Evolutionary conservation across 1,139 yeast species (phyloP).

Genomic region (Casaregolazyma suthepensis): DNA sequence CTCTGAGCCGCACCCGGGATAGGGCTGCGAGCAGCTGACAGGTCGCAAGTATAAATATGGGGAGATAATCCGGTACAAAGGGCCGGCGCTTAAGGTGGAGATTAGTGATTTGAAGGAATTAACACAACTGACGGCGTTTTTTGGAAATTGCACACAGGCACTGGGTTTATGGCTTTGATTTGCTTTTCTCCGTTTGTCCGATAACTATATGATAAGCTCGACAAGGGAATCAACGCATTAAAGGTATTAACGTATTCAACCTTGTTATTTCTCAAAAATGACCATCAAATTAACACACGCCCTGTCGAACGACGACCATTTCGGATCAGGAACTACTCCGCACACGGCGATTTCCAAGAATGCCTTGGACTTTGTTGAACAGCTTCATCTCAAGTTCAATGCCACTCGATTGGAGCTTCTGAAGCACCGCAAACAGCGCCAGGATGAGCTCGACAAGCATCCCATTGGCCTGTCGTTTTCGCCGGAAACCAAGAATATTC

Average conservation of each 20-base stretch:
- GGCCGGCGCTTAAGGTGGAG: too few species aligned
- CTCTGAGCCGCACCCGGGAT: background rate
- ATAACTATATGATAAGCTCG: background rate
- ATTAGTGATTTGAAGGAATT: background rate
- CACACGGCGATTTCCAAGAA: conserved; percentile 50
- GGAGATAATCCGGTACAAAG: background rate
- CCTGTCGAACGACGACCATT: conserved; percentile 1
- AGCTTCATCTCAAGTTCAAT: conserved; percentile 64
- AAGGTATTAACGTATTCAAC: too few species aligned
- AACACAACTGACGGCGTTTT: too few species aligned
- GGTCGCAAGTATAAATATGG: background rate
- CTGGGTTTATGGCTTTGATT: background rate
- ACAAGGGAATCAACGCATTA: too few species aligned
- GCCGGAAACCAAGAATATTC: conserved; percentile 59
- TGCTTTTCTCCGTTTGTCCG: background rate
- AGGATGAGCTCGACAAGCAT: conserved; percentile 49
- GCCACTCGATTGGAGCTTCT: conserved; percentile 53
- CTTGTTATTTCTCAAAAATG: conserved; percentile 4
- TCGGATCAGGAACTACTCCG: conserved; percentile 13
- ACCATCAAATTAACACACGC: conserved; percentile 6
- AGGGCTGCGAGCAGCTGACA: background rate
- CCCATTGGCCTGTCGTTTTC: conserved; percentile 56
- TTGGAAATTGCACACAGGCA: background rate
- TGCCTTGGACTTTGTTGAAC: conserved; percentile 64
- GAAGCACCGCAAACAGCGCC: conserved; percentile 52